Base-by-base conservation (phyloP, 1,284 basidiomycete species). In the Apiotrichum mycotoxinovorans region DNA sequence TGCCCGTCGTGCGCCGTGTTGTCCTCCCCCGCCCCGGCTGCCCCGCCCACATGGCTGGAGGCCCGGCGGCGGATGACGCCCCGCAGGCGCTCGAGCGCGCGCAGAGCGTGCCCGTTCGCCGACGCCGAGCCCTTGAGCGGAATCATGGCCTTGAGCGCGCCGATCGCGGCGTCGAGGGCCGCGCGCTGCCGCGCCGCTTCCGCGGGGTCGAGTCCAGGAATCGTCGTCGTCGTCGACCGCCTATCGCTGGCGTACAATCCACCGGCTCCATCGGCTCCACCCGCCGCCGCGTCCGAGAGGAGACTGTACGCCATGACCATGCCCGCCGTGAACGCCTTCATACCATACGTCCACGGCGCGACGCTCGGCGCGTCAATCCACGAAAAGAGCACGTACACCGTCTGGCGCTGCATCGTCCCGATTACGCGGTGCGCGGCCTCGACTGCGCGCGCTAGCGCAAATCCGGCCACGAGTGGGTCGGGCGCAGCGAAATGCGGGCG, bases 271-370 rank as follows among this genome's bases (percentile, higher is more conserved):
- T n/a, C n/a, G n/a, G n/a, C n/a, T n/a, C n/a, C n/a, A n/a, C n/a
- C 3, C 2, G 18, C 15, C 18, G 40, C 8, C 17, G 12, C 11
- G 34, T 45, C 25, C n/a, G 35, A 23, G 40, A 54, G 38, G 23
- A 54, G 46, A 12, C 46, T 26, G 34, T 49, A 54, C 18, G 53
- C 53, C 38, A 54, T 34, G 34, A 49, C 46, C 7, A 54, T 27
- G 33, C 47, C 53, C 12, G 30, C 47, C 0, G 53, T 54, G 34
- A 54, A 55, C 33, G 40, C 37, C 20, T 43, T 34, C 46, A 25
- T 35, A 4, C 46, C 47, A 20, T 41, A 55, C 3, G 47, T 55
- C 53, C 53, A 55, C 22, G 50, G 26, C 23, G 47, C 53, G 9
- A 30, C 20, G 20, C 22, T 18, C 12, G 53, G 53, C 15, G 47